Conservation (phyloP, 306 rosid genomes). For the Nissolia schottii region DNA sequence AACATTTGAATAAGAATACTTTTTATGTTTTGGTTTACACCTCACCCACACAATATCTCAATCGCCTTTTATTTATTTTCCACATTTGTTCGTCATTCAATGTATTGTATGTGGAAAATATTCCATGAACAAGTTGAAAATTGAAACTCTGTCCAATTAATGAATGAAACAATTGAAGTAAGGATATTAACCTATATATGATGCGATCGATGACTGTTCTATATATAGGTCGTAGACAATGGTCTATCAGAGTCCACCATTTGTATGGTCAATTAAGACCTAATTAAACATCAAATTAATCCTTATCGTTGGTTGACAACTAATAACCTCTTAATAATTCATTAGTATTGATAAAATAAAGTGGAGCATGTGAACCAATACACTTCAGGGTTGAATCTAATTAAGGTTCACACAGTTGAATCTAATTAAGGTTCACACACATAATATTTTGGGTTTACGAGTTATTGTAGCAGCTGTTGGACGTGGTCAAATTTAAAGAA, state of each 20-base stretch:
- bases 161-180: conserved; percentile 10
- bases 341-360: background rate
- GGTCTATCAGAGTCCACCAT: conserved; percentile 44
- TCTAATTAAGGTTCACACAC: background rate
- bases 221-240: conserved; percentile 22
- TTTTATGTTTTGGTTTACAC: background rate
- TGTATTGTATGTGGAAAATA: background rate
- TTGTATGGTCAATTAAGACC: conserved; percentile 22
- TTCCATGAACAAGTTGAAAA: conserved; percentile 17
- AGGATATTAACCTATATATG: background rate
- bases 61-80: background rate
- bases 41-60: background rate
- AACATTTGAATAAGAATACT: background rate
- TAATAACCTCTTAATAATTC: conserved; percentile 25
- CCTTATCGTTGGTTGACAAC: conserved; percentile 24
- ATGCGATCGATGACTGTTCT: background rate
- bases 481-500: background rate
- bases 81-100: background rate
- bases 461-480: background rate
- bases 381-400: background rate
- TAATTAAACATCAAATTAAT: background rate
- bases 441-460: background rate
- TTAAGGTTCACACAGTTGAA: background rate
- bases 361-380: background rate
- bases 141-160: background rate